Percentiles rank a stretch among this genome's conserved stretches.
phyloP scores from a whole-genome alignment of 768 basidiomycete species.

The Lentinula edodes region DNA sequence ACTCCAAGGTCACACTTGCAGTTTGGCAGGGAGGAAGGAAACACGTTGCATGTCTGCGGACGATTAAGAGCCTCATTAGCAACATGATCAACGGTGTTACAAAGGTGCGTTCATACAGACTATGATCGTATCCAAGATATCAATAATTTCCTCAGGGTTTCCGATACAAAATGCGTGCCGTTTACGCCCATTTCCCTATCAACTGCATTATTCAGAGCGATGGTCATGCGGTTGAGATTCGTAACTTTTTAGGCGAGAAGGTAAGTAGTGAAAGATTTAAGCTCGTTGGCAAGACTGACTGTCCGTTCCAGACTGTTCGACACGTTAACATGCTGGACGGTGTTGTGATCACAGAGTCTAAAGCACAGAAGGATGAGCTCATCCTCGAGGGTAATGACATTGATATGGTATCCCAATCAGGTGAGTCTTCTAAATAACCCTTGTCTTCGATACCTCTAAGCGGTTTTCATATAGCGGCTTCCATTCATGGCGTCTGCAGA shows the following conservation, averaged over 20 bases:
- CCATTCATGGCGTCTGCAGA: constrained; percentile 93
- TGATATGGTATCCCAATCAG: constrained; percentile 96
- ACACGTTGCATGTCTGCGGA: constrained; percentile 97
- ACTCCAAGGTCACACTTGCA: constrained; percentile 77
- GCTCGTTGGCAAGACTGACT: neutral
- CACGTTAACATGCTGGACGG: constrained; percentile 90
- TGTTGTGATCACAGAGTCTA: constrained; percentile 79
- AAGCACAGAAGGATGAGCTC: constrained; percentile 91
- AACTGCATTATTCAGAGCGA: constrained; percentile 89
- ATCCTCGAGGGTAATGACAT: constrained; percentile 94
- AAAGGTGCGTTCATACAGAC: constrained; percentile 47
- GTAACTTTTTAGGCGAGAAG: constrained; percentile 95
- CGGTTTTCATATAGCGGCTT: constrained; percentile 57
- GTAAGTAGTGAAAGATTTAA: constrained; percentile 29
- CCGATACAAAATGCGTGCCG: constrained; percentile 99
- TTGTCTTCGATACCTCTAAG: neutral
- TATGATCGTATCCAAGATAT: neutral
- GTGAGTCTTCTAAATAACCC: constrained; percentile 29
- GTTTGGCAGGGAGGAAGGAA: constrained; percentile 99
- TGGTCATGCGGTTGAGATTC: constrained; percentile 76
- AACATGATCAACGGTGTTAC: constrained; percentile 99
- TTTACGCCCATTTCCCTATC: constrained; percentile 99
- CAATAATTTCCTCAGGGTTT: constrained; percentile 63
- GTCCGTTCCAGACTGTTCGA: constrained; percentile 68
- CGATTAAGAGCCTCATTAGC: constrained; percentile 89